These are phyloP conservation scores for Candida sanyaensis DNA, from an alignment of 1,139 yeast species.

Conservation along the genomic window DNA sequence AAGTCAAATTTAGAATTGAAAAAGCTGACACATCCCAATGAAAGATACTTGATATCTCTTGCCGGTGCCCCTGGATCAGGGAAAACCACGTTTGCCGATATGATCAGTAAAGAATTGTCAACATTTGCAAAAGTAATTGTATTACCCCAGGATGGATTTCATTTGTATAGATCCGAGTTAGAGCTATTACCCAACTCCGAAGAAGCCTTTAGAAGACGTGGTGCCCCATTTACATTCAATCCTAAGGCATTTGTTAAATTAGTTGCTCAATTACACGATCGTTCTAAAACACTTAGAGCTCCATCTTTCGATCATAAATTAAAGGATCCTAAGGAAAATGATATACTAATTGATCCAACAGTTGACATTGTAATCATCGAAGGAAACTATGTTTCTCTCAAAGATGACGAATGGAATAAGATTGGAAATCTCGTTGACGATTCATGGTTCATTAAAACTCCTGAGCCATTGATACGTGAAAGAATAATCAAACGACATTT, in stretches of 20 bases:
- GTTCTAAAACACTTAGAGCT: constrained; percentile 30
- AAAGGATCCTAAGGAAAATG: constrained; percentile 66
- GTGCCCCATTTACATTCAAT: constrained; percentile 87
- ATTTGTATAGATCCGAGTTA: constrained; percentile 60
- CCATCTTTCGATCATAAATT: constrained; percentile 79
- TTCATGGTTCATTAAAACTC: constrained; percentile 49
- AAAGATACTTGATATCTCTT: constrained; percentile 53
- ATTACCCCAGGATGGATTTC: constrained; percentile 80
- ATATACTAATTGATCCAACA: constrained; percentile 41
- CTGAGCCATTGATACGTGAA: constrained; percentile 44
- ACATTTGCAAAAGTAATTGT: constrained; percentile 21
- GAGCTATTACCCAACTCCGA: constrained; percentile 52
- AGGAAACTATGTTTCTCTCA: constrained; percentile 60
- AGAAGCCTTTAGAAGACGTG: constrained; percentile 65
- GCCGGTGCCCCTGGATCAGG: constrained; percentile 88
- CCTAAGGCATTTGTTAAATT: constrained; percentile 37
- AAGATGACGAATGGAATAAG: constrained; percentile 52
- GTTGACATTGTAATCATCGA: constrained; percentile 60
- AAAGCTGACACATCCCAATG: constrained; percentile 1
- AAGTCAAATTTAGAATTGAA: constrained; percentile 1
- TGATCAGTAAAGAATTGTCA: constrained; percentile 20
- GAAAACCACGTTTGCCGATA: constrained; percentile 64
- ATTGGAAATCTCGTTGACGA: constrained; percentile 41
- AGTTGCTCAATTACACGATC: constrained; percentile 22
- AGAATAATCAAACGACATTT: constrained; percentile 76